Evolutionary conservation across 73 alveolate species (phyloP).

Genomic region (Paramecium pentaurelia): DNA sequence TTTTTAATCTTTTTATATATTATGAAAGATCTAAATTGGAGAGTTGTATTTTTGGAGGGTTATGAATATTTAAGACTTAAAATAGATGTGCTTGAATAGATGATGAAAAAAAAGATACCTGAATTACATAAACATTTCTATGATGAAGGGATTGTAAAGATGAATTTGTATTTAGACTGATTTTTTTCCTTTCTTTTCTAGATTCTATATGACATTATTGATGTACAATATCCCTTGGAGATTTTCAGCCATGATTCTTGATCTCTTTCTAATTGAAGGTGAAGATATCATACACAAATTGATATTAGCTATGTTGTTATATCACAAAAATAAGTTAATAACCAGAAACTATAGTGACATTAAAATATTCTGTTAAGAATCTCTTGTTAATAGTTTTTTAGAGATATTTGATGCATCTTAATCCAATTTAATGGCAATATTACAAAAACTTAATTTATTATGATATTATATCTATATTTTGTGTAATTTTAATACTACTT

Average conservation of each 20-base stretch:
- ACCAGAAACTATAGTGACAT: not conserved
- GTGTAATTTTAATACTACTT: not conserved
- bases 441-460: not conserved
- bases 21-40: not conserved
- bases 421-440: not conserved
- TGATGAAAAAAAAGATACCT: constrained; percentile 12
- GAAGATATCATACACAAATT: not conserved
- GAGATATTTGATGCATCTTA: not conserved
- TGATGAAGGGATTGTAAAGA: constrained; percentile 35
- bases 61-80: not conserved
- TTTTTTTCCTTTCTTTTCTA: not conserved
- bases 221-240: not conserved
- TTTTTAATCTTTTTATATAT: not conserved
- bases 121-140: constrained; percentile 16
- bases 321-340: not conserved
- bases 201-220: not conserved
- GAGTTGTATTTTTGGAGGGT: not conserved
- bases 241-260: not conserved
- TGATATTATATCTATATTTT: not conserved
- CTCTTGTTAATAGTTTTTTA: not conserved
- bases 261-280: constrained; percentile 11
- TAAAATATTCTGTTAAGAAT: not conserved
- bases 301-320: constrained; percentile 4
- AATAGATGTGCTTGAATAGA: not conserved
- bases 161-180: not conserved